phyloP scores from a whole-genome alignment of 1,284 basidiomycete genomes.

The Fomitiporia mediterranea region DNA sequence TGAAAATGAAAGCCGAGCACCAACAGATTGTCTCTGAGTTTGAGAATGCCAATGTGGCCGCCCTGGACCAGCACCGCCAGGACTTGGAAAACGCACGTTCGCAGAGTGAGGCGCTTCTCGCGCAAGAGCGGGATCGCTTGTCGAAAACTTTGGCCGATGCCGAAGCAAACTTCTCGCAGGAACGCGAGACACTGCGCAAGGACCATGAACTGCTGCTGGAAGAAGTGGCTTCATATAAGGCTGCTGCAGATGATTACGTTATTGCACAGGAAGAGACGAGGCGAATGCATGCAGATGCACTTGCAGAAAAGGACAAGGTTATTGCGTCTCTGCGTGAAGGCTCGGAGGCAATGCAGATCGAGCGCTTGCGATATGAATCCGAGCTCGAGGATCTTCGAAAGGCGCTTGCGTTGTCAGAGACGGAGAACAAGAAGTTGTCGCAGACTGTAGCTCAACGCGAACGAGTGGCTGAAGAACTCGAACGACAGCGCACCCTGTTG shows the following conservation, averaged over 20 bases:
- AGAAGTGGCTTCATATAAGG: slow-evolving; percentile 61
- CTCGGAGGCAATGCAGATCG: slow-evolving; percentile 40
- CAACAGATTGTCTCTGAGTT: slow-evolving; percentile 40
- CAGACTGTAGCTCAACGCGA: slow-evolving; percentile 71
- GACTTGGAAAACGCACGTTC: slow-evolving; percentile 37
- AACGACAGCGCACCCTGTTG: slow-evolving; percentile 68
- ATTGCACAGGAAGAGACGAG: slow-evolving; percentile 47
- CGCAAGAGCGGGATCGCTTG: slow-evolving; percentile 39
- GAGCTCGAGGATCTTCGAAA: slow-evolving; percentile 52
- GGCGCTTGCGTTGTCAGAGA: slow-evolving; percentile 55
- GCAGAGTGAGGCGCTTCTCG: slow-evolving; percentile 35
- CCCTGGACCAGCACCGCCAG: slow-evolving; percentile 42
- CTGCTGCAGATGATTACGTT: slow-evolving; percentile 51
- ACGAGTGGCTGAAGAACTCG: slow-evolving; percentile 67
- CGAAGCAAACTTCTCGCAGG: slow-evolving; percentile 30
- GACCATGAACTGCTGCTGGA: slow-evolving; percentile 53
- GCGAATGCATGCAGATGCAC: slow-evolving; percentile 43
- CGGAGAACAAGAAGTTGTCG: slow-evolving; percentile 56
- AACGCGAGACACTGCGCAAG: slow-evolving; percentile 37
- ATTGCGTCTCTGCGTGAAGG: slow-evolving; percentile 48
- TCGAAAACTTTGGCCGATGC: slow-evolving; percentile 36
- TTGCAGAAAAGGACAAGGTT: slow-evolving; percentile 46
- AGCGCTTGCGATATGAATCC: slow-evolving; percentile 49
- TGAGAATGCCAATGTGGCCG: slow-evolving; percentile 38
- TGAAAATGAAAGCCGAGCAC: slow-evolving; percentile 43